phyloP scores from a whole-genome alignment of 148 eudicot species.

The Fallopia convolvulus region DNA sequence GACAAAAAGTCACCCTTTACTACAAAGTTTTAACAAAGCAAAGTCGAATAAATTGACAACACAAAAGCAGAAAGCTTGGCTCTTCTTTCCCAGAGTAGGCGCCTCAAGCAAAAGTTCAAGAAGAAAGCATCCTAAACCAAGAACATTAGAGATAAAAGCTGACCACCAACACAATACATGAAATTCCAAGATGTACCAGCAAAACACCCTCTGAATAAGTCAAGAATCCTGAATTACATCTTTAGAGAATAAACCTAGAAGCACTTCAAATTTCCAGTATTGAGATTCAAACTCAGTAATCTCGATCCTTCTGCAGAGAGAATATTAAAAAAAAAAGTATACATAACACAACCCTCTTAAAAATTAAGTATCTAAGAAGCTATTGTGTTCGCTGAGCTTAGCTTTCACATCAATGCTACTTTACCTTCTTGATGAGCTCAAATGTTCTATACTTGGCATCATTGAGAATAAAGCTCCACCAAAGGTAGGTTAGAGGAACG shows the following conservation, averaged over 20 bases:
- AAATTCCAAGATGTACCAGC: constrained; percentile 1
- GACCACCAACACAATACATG: neutral
- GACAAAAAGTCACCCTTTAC: too few species aligned
- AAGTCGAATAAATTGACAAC: too few species aligned
- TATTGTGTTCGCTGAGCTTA: neutral
- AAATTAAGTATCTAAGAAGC: neutral
- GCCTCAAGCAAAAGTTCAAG: too few species aligned
- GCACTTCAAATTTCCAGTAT: neutral
- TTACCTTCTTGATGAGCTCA: constrained; percentile 50
- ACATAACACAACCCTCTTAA: neutral
- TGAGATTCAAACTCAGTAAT: neutral
- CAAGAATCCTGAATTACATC: neutral
- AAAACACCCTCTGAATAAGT: neutral
- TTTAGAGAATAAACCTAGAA: neutral
- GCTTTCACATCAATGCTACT: constrained; percentile 22
- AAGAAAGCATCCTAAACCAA: too few species aligned
- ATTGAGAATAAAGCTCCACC: constrained; percentile 93
- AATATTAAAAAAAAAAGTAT: neutral
- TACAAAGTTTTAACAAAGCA: too few species aligned
- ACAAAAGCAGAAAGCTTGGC: too few species aligned
- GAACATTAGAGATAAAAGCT: too few species aligned
- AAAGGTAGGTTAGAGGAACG: constrained; percentile 66
- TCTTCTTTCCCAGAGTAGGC: too few species aligned
- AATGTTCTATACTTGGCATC: constrained; percentile 61
- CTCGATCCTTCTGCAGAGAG: neutral